Conservation (phyloP, 257 asterid species). For the Striga asiatica region DNA sequence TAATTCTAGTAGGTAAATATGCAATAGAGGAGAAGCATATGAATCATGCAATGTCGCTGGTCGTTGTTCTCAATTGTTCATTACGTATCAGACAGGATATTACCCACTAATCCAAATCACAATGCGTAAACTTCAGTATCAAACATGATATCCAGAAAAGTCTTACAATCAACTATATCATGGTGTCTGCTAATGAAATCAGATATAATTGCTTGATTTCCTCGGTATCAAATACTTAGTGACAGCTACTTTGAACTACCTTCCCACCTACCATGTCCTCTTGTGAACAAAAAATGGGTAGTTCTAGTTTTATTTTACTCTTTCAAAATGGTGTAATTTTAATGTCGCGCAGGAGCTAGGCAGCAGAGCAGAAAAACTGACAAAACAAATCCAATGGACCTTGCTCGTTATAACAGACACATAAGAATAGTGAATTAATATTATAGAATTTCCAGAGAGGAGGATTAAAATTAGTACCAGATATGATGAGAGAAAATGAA, state of each 20-base stretch:
- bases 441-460: not conserved
- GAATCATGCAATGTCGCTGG: not conserved
- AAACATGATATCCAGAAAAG: not conserved
- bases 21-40: not conserved
- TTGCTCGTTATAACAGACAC: too few relatives aligned
- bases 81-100: too few relatives aligned
- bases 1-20: not conserved
- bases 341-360: too few relatives aligned
- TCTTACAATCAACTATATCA: not conserved
- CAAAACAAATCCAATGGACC: too few relatives aligned
- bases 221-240: not conserved
- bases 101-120: too few relatives aligned
- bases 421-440: not conserved
- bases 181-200: not conserved
- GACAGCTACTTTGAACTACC: not conserved
- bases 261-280: not conserved
- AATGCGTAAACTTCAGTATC: not conserved
- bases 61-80: not conserved
- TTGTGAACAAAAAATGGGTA: not conserved
- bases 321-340: too few relatives aligned
- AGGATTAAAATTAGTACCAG: slow-evolving; percentile 31
- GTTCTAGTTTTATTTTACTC: not conserved
- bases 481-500: slow-evolving; percentile 55
- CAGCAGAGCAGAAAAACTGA: too few relatives aligned
- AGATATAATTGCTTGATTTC: not conserved